phyloP scores from a whole-genome alignment of 805 yeast genomes.

The Pachysolen tannophilus region DNA sequence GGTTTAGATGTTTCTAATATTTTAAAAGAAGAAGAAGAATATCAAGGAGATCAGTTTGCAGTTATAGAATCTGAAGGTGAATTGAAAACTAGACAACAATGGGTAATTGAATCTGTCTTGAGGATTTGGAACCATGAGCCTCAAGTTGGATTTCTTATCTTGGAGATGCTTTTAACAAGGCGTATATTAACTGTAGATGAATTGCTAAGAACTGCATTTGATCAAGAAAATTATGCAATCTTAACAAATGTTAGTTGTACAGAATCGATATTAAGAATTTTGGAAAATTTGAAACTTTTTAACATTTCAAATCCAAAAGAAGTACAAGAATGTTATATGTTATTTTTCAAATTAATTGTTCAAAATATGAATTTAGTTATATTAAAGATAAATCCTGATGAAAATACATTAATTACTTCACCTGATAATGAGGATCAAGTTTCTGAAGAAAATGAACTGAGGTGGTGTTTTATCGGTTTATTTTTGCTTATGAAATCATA shows the following conservation, averaged over 20 bases:
- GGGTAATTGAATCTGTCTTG: slow-evolving; percentile 49
- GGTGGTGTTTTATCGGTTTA: slow-evolving; percentile 34
- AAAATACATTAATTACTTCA: slow-evolving; percentile 19
- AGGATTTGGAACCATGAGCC: slow-evolving; percentile 61
- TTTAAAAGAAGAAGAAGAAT: slow-evolving; percentile 1
- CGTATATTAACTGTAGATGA: slow-evolving; percentile 33
- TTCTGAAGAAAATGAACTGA: slow-evolving; percentile 21
- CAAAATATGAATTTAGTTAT: slow-evolving; percentile 18
- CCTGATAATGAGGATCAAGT: slow-evolving; percentile 16
- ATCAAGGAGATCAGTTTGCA: slow-evolving; percentile 15
- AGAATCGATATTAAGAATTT: slow-evolving; percentile 32
- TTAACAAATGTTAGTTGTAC: slow-evolving; percentile 37
- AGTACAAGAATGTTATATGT: not conserved
- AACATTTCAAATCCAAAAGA: not conserved
- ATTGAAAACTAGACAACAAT: slow-evolving; percentile 23
- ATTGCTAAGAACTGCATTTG: slow-evolving; percentile 36
- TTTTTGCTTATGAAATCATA: slow-evolving; percentile 29
- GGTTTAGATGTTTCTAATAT: slow-evolving; percentile 15
- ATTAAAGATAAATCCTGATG: slow-evolving; percentile 8
- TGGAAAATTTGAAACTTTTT: slow-evolving; percentile 17
- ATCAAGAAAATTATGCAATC: slow-evolving; percentile 24
- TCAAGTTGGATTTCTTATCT: slow-evolving; percentile 52
- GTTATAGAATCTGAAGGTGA: slow-evolving; percentile 19
- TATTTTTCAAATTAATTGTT: slow-evolving; percentile 16
- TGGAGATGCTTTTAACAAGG: slow-evolving; percentile 41